Evolutionary conservation across 768 basidiomycete species (phyloP).

Genomic region (Kwoniella heveanensis): DNA sequence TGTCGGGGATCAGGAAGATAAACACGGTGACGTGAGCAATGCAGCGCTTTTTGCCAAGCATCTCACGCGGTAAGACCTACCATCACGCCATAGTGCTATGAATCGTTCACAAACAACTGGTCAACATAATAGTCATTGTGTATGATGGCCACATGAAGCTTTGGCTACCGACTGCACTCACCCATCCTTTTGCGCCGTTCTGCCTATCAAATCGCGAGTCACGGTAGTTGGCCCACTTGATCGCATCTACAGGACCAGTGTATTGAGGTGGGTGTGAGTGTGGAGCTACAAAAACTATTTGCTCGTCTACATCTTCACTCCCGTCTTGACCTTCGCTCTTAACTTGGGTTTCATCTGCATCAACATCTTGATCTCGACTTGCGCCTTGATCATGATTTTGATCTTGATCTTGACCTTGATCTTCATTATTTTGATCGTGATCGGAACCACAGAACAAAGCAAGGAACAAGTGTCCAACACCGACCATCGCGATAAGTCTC

Average conservation of each 20-base stretch:
- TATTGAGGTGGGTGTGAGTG: background rate
- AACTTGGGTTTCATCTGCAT: background rate
- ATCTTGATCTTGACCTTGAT: background rate
- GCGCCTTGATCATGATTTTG: background rate
- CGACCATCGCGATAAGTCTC: background rate
- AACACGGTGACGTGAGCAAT: background rate
- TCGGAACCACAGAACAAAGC: too few relatives aligned
- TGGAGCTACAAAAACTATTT: background rate
- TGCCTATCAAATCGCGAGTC: slow-evolving; percentile 19
- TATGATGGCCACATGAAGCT: too few relatives aligned
- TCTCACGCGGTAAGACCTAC: slow-evolving; percentile 14
- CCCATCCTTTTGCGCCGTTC: slow-evolving; percentile 33
- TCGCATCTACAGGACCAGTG: slow-evolving; percentile 27
- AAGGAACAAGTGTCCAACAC: too few relatives aligned
- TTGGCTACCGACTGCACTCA: slow-evolving; percentile 11
- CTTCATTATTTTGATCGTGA: slow-evolving; percentile 1
- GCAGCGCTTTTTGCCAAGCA: too few relatives aligned
- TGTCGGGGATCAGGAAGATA: background rate
- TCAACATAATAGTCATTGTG: too few relatives aligned
- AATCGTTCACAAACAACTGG: background rate
- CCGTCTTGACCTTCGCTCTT: background rate
- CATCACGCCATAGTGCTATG: slow-evolving; percentile 42
- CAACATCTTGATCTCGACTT: background rate
- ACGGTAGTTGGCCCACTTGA: slow-evolving; percentile 35
- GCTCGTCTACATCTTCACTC: background rate